A percentile compares a stretch with the other conserved stretches of the same genome.
These are phyloP conservation scores for Leishmania aethiopica DNA, from an alignment of 208 protist species.

Conservation along the genomic window DNA sequence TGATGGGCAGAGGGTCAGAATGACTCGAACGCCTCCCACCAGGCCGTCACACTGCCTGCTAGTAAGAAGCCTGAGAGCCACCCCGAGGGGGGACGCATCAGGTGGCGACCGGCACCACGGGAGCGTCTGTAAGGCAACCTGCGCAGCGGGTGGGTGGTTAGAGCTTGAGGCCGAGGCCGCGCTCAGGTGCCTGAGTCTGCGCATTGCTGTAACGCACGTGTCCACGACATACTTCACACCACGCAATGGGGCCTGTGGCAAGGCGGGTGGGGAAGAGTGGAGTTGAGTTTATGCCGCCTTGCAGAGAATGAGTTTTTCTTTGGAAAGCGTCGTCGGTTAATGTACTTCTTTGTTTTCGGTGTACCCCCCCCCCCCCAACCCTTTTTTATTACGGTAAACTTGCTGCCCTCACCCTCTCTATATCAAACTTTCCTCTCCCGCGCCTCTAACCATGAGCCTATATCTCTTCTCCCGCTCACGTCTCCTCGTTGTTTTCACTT, in stretches of 20 bases:
- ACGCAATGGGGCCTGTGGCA: neutral
- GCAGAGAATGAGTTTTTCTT: too few relatives aligned
- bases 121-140: neutral
- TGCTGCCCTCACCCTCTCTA: neutral
- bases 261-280: too few relatives aligned
- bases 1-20: neutral
- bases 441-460: neutral
- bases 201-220: neutral
- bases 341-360: too few relatives aligned
- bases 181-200: neutral
- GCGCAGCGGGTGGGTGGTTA: neutral
- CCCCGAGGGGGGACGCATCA: neutral
- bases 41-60: neutral
- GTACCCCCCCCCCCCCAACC: too few relatives aligned
- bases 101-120: too few relatives aligned
- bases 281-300: too few relatives aligned
- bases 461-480: neutral
- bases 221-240: neutral
- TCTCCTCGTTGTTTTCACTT: neutral
- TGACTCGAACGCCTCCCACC: neutral
- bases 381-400: too few relatives aligned
- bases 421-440: neutral
- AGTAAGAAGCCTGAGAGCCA: too few relatives aligned
- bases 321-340: too few relatives aligned
- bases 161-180: neutral